These are phyloP conservation scores for Artemisia annua DNA, from an alignment of 129 eudicot species.

Conservation along the genomic window DNA sequence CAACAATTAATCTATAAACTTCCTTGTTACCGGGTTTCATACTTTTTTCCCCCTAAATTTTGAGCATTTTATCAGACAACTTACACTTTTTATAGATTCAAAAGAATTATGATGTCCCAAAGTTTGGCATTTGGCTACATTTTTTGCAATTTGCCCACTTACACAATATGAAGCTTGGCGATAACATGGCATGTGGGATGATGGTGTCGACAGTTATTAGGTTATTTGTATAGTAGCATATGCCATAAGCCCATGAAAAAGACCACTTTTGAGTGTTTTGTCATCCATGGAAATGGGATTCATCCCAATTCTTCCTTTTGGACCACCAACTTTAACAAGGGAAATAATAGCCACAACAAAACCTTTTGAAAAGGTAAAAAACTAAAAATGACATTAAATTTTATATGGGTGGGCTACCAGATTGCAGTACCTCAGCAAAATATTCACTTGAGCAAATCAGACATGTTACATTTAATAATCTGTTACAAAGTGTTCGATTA, in stretches of 20 bases:
- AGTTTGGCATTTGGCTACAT: too few relatives aligned
- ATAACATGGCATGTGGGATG: constrained; percentile 36
- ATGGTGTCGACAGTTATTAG: constrained; percentile 15
- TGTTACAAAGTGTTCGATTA: not conserved
- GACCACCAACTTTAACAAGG: constrained; percentile 39
- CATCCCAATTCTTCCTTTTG: constrained; percentile 18
- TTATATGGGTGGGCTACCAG: constrained; percentile 7
- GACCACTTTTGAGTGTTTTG: constrained; percentile 22
- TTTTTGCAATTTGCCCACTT: too few relatives aligned
- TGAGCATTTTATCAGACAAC: too few relatives aligned
- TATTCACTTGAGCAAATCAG: constrained; percentile 1
- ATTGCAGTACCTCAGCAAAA: constrained; percentile 1
- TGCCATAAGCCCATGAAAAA: constrained; percentile 19
- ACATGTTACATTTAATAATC: constrained; percentile 1
- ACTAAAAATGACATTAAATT: constrained; percentile 8
- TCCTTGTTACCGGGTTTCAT: too few relatives aligned
- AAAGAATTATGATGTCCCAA: too few relatives aligned
- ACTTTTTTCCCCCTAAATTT: too few relatives aligned
- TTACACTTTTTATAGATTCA: too few relatives aligned
- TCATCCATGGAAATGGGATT: constrained; percentile 35
- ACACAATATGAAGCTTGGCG: not conserved
- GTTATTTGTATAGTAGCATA: constrained; percentile 17
- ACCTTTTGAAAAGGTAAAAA: not conserved
- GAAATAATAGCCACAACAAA: not conserved
- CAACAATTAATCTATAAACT: too few relatives aligned